Evolutionary conservation across 129 eudicot species (phyloP).

Genomic region (Glebionis coronaria): DNA sequence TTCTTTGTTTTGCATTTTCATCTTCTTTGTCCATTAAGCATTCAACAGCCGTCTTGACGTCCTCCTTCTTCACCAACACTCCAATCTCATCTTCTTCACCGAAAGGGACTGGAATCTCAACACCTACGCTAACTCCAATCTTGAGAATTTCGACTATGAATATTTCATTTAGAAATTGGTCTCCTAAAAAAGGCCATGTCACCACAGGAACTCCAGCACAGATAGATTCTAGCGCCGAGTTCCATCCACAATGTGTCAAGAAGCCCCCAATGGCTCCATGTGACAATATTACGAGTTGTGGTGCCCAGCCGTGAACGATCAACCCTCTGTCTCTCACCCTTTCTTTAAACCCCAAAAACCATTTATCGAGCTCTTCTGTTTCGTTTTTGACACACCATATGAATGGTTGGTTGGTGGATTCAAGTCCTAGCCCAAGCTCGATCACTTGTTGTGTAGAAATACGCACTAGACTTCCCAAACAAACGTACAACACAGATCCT

Average conservation of each 20-base stretch:
- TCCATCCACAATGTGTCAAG: constrained; percentile 72
- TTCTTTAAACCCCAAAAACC: constrained; percentile 42
- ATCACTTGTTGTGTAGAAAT: constrained; percentile 38
- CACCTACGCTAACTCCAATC: constrained; percentile 46
- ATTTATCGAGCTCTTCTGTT: constrained; percentile 30
- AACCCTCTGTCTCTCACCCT: constrained; percentile 42
- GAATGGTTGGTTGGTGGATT: constrained; percentile 40
- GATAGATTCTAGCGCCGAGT: constrained; percentile 51
- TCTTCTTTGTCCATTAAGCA: too few species aligned
- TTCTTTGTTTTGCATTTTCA: too few species aligned
- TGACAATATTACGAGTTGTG: constrained; percentile 56
- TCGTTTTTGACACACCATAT: constrained; percentile 44
- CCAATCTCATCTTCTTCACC: constrained; percentile 40
- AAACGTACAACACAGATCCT: constrained; percentile 41
- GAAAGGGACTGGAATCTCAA: constrained; percentile 16
- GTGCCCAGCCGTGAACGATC: constrained; percentile 62
- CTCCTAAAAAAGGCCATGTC: constrained; percentile 61
- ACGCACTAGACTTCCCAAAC: constrained; percentile 50
- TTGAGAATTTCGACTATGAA: constrained; percentile 37
- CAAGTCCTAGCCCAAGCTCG: constrained; percentile 55
- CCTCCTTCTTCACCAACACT: constrained; percentile 31
- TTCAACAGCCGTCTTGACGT: constrained; percentile 8
- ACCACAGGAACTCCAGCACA: constrained; percentile 50
- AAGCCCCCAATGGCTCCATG: constrained; percentile 53
- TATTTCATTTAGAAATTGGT: constrained; percentile 52